phyloP scores from a whole-genome alignment of 148 eudicot genomes.

The Rhododendron williamsianum region DNA sequence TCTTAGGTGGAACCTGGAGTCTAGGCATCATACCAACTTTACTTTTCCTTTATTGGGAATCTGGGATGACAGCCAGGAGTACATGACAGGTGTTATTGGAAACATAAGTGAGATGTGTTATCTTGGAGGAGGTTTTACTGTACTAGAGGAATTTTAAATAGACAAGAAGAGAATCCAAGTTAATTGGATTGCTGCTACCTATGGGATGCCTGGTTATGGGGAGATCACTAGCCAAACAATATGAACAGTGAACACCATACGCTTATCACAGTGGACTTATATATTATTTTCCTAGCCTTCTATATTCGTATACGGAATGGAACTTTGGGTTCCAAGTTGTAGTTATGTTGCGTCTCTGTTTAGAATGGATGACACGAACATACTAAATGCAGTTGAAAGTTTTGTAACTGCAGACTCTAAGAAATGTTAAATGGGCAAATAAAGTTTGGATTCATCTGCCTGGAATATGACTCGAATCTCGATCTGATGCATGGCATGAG shows the following conservation, averaged over 20 bases:
- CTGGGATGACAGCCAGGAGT: not conserved
- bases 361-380: no score
- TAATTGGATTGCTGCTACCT: not conserved
- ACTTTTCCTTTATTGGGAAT: not conserved
- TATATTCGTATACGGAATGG: no score
- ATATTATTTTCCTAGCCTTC: no score
- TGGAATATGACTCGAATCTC: no score
- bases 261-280: no score
- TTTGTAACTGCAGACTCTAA: not conserved
- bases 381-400: not conserved
- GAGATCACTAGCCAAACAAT: no score
- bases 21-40: not conserved
- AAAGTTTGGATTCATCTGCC: no score
- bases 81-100: not conserved
- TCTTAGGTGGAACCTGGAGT: not conserved
- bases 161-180: not conserved
- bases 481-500: no score
- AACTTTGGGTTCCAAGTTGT: no score
- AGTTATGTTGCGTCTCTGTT: not conserved
- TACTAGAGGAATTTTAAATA: not conserved
- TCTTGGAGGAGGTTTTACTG: not conserved
- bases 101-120: not conserved
- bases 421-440: no score
- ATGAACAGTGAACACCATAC: not conserved
- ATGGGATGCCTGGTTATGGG: not conserved